These are phyloP conservation scores for Apiospora sp. DNA, from an alignment of 2,329 filamentous ascomycete species.

Conservation along the genomic window DNA sequence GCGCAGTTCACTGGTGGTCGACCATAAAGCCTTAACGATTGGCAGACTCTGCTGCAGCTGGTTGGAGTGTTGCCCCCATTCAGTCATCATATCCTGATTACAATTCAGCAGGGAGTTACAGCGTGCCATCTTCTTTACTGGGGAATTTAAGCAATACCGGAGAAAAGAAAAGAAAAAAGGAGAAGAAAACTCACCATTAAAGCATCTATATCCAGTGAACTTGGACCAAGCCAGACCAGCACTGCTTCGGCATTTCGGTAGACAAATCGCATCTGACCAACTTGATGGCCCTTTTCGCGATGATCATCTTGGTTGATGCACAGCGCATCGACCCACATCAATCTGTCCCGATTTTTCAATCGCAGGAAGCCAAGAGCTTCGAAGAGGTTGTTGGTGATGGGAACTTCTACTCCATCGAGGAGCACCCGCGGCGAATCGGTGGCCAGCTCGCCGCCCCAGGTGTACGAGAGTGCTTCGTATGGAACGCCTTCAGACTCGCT, in stretches of 20 bases:
- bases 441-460: not conserved
- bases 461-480: constrained; percentile 16
- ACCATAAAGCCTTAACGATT: not conserved
- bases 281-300: constrained; percentile 30
- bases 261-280: constrained; percentile 29
- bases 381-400: not conserved
- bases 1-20: accelerated
- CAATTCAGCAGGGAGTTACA: not conserved
- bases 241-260: constrained; percentile 30
- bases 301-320: constrained; percentile 29
- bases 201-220: not conserved
- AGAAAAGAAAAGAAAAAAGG: not conserved
- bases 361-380: not conserved
- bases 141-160: no score
- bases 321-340: constrained; percentile 22
- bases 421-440: not conserved
- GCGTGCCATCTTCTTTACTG: no score
- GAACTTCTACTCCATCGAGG: not conserved
- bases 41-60: no score
- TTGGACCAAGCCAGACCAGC: constrained; percentile 31
- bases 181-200: not conserved
- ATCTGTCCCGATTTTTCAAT: not conserved
- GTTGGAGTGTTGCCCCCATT: not conserved
- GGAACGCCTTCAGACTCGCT: not conserved
- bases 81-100: not conserved